These are phyloP conservation scores for Lactarius quietus DNA, from an alignment of 768 basidiomycete species.

Conservation along the genomic window DNA sequence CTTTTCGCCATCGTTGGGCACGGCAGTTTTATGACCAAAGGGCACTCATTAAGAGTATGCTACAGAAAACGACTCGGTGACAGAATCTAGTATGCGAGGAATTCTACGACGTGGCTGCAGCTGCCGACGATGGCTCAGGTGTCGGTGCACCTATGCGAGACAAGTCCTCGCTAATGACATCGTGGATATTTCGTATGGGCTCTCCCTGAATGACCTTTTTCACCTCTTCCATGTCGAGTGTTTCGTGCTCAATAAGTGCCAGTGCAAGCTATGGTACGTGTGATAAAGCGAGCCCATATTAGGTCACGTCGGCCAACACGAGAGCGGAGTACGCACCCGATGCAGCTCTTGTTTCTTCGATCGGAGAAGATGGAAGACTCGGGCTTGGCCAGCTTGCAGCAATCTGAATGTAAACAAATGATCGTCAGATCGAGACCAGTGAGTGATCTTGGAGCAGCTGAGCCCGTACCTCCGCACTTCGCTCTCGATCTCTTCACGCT, in stretches of 20 bases:
- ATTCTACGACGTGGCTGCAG: conserved; percentile 11
- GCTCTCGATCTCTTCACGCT: conserved; percentile 80
- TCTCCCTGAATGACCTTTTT: conserved; percentile 81
- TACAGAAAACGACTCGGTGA: neutral
- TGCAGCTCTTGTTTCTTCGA: conserved; percentile 73
- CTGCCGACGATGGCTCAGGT: conserved; percentile 11
- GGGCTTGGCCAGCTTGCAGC: conserved; percentile 56
- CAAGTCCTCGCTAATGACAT: conserved; percentile 59
- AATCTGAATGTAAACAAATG: conserved; percentile 8
- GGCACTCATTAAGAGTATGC: conserved; percentile 7
- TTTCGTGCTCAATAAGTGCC: conserved; percentile 94
- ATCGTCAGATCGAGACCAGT: neutral
- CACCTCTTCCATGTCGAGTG: conserved; percentile 83
- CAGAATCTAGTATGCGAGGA: conserved; percentile 1
- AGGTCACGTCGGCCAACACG: neutral
- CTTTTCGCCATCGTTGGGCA: neutral
- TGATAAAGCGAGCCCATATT: conserved; percentile 2
- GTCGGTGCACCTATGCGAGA: conserved; percentile 11
- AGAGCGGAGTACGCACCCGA: conserved; percentile 43
- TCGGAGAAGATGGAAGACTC: conserved; percentile 62
- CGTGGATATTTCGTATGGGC: conserved; percentile 64
- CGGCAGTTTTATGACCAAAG: neutral
- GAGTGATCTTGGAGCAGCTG: neutral
- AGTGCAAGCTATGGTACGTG: conserved; percentile 62
- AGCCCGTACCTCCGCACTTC: conserved; percentile 74